These are phyloP conservation scores for Lignosus rhinocerotis DNA, from an alignment of 1,284 basidiomycete species.

Conservation along the genomic window DNA sequence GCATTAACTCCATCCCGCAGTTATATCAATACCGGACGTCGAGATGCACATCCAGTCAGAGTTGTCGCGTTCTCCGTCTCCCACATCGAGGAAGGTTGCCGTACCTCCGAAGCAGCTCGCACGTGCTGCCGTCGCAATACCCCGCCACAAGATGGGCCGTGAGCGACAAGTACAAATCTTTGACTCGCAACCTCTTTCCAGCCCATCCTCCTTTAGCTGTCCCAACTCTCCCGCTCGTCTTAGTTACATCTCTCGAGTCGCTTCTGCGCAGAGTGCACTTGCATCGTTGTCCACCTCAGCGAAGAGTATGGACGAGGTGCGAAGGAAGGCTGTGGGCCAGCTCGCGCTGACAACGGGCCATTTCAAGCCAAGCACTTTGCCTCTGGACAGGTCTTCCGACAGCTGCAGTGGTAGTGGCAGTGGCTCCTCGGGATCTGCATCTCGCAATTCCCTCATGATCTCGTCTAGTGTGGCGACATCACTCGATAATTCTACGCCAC, in stretches of 20 bases:
- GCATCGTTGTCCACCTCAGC: slow-evolving; percentile 19
- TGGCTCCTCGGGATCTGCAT: slow-evolving; percentile 11
- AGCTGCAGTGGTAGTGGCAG: slow-evolving; percentile 28
- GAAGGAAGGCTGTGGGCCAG: slow-evolving; percentile 16
- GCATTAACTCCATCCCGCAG: slow-evolving; percentile 38
- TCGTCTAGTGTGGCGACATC: slow-evolving; percentile 29
- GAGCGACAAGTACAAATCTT: slow-evolving; percentile 75
- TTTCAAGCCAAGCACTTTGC: slow-evolving; percentile 16
- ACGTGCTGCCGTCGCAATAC: slow-evolving; percentile 60
- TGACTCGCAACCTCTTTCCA: slow-evolving; percentile 69
- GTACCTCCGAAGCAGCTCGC: slow-evolving; percentile 57
- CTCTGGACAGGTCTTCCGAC: slow-evolving; percentile 27
- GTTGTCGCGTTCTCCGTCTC: slow-evolving; percentile 63
- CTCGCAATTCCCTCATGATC: slow-evolving; percentile 17
- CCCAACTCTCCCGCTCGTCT: slow-evolving; percentile 41
- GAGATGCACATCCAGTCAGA: slow-evolving; percentile 70
- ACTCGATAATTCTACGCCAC: slow-evolving; percentile 30
- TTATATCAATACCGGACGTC: slow-evolving; percentile 76
- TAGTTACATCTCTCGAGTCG: slow-evolving; percentile 36
- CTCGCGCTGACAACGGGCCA: slow-evolving; percentile 13
- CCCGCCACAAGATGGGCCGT: slow-evolving; percentile 45
- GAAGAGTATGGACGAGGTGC: slow-evolving; percentile 17
- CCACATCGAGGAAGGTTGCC: slow-evolving; percentile 69
- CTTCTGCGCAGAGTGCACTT: slow-evolving; percentile 27
- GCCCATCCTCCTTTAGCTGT: slow-evolving; percentile 40